Percentiles rank a stretch among this genome's conserved stretches.
phyloP scores from a whole-genome alignment of 2,329 filamentous ascomycete species.

The Hymenoscyphus infarciens region DNA sequence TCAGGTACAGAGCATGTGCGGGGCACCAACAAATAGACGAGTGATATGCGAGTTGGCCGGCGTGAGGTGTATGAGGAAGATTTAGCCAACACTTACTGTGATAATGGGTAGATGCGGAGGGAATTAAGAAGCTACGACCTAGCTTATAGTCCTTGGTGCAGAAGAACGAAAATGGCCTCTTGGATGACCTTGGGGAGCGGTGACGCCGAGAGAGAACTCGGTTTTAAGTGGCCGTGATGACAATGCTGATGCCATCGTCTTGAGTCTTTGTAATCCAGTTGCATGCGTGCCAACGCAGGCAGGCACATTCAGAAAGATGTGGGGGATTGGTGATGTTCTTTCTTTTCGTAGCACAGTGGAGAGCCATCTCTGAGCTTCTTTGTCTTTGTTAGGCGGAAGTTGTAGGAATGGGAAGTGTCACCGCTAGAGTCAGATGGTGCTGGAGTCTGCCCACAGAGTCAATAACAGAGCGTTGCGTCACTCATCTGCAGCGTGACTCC shows the following conservation, averaged over 20 bases:
- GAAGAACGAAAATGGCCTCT: not conserved
- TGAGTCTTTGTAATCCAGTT: conserved; percentile 8
- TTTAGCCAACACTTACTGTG: too few relatives aligned
- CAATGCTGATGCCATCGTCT: conserved; percentile 1
- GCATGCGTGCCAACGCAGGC: conserved; percentile 3
- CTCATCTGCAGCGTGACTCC: not conserved
- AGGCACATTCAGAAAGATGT: not conserved
- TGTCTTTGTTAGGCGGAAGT: not conserved
- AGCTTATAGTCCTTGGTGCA: too few relatives aligned
- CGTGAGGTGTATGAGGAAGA: too few relatives aligned
- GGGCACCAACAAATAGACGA: too few relatives aligned
- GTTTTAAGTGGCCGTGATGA: not conserved
- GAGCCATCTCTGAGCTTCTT: not conserved
- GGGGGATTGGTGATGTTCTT: too few relatives aligned
- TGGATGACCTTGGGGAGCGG: not conserved
- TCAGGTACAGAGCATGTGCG: too few relatives aligned
- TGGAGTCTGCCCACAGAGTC: too few relatives aligned
- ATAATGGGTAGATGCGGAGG: too few relatives aligned
- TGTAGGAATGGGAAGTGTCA: not conserved
- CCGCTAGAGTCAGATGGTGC: not conserved
- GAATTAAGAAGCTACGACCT: too few relatives aligned
- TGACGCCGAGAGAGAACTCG: not conserved
- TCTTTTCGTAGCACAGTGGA: too few relatives aligned
- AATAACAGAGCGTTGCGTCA: not conserved
- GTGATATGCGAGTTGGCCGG: too few relatives aligned